Conservation (phyloP, 2,329 filamentous ascomycete species). For the Diaporthe sp. region DNA sequence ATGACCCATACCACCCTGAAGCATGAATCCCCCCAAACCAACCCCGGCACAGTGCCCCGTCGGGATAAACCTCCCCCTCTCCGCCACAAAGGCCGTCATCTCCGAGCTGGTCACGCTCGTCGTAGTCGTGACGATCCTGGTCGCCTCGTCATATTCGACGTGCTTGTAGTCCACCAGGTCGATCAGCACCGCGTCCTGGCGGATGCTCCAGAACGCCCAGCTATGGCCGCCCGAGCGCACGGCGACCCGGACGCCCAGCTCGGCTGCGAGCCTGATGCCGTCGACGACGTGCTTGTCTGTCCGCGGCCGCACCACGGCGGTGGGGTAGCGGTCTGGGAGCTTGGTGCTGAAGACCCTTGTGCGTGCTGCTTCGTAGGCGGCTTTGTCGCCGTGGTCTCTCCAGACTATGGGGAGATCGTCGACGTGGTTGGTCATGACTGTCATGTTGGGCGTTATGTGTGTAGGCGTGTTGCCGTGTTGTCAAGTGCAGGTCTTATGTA, state of each 20-base stretch:
- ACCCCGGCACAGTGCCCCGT: background rate
- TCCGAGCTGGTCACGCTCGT: background rate
- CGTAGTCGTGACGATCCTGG: background rate
- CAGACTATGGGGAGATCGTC: background rate
- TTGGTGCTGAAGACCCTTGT: background rate
- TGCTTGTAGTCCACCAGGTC: background rate
- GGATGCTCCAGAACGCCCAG: background rate
- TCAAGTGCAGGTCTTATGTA: too few relatives aligned
- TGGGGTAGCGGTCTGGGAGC: background rate
- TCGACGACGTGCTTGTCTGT: background rate
- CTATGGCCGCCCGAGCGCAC: background rate
- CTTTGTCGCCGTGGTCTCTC: background rate
- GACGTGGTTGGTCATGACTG: background rate
- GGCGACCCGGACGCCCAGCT: background rate
- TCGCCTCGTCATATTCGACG: background rate
- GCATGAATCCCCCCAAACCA: background rate
- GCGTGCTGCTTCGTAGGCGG: background rate
- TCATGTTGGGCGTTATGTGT: background rate
- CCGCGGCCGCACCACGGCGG: background rate
- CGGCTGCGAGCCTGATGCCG: background rate
- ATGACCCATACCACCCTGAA: background rate
- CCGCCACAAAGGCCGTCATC: background rate
- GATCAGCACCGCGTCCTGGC: background rate
- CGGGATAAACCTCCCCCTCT: background rate
- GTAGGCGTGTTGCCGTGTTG: too few relatives aligned